These are phyloP conservation scores for Mycena sp. DNA, from an alignment of 1,284 basidiomycete species.

Conservation along the genomic window DNA sequence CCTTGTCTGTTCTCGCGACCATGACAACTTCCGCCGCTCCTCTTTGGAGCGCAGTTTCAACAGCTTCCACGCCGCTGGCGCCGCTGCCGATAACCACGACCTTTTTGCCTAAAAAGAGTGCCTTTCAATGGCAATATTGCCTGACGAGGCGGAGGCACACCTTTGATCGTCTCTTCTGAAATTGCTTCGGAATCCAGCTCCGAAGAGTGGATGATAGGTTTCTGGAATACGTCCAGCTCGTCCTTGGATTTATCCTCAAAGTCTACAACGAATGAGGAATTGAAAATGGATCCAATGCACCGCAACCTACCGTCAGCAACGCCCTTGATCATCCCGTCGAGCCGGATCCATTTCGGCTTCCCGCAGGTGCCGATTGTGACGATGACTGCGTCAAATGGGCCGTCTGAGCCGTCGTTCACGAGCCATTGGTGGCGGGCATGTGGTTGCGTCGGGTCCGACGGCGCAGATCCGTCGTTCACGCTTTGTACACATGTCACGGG, in stretches of 20 bases:
- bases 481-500: conserved; percentile 49
- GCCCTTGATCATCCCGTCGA: conserved; percentile 56
- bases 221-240: conserved; percentile 32
- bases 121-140: conserved; percentile 25
- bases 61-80: conserved; percentile 69
- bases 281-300: neutral
- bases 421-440: conserved; percentile 58
- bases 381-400: conserved; percentile 66
- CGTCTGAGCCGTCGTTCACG: conserved; percentile 58
- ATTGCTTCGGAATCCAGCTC: conserved; percentile 52
- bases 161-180: conserved; percentile 29
- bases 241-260: conserved; percentile 29
- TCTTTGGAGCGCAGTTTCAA: conserved; percentile 59
- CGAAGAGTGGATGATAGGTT: conserved; percentile 62
- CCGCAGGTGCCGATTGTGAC: conserved; percentile 69
- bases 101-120: conserved; percentile 52
- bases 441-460: too few species aligned
- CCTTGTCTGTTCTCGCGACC: conserved; percentile 53
- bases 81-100: conserved; percentile 66
- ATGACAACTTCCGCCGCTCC: conserved; percentile 57
- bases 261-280: neutral
- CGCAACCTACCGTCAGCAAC: conserved; percentile 17
- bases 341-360: conserved; percentile 56
- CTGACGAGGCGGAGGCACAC: neutral
- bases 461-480: conserved; percentile 32